These are phyloP conservation scores for Wickerhamiella allomyrinae DNA, from an alignment of 805 yeast species.

Conservation along the genomic window DNA sequence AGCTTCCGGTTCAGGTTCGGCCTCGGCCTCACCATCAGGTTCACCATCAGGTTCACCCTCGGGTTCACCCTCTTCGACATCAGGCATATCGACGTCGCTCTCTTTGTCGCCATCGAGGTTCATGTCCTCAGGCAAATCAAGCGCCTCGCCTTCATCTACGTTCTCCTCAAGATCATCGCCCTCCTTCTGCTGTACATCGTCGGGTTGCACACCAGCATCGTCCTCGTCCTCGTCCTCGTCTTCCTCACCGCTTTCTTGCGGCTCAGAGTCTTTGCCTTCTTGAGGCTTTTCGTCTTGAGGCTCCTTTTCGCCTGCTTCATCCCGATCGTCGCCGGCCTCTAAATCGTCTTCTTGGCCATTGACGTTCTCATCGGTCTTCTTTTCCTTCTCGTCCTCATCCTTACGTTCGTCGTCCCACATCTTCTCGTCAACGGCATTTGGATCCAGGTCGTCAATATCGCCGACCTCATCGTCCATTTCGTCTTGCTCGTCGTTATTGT, in stretches of 20 bases:
- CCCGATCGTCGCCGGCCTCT: slow-evolving; percentile 20
- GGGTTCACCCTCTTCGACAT: slow-evolving; percentile 22
- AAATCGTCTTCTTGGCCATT: slow-evolving; percentile 31
- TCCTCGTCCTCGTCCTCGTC: slow-evolving; percentile 30
- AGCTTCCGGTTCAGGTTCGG: slow-evolving; percentile 21
- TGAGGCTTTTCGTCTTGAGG: slow-evolving; percentile 21
- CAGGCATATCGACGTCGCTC: slow-evolving; percentile 18
- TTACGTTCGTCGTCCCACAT: slow-evolving; percentile 94
- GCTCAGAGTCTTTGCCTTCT: slow-evolving; percentile 24
- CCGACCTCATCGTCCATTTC: slow-evolving; percentile 83
- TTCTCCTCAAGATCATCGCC: slow-evolving; percentile 55
- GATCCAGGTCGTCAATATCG: slow-evolving; percentile 78
- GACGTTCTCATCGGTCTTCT: slow-evolving; percentile 59
- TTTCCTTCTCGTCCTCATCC: slow-evolving; percentile 52
- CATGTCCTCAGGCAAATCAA: slow-evolving; percentile 87
- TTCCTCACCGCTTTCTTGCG: slow-evolving; percentile 26
- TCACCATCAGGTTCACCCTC: slow-evolving; percentile 25
- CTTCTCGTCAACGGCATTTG: slow-evolving; percentile 88
- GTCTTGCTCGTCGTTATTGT: slow-evolving; percentile 42
- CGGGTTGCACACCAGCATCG: slow-evolving; percentile 40
- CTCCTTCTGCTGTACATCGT: slow-evolving; percentile 55
- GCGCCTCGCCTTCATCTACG: slow-evolving; percentile 66
- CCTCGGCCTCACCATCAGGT: slow-evolving; percentile 21
- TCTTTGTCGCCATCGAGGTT: slow-evolving; percentile 56
- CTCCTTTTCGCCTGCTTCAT: slow-evolving; percentile 15